phyloP scores from a whole-genome alignment of 2,329 filamentous ascomycete genomes.

The Sporothrix humicola region DNA sequence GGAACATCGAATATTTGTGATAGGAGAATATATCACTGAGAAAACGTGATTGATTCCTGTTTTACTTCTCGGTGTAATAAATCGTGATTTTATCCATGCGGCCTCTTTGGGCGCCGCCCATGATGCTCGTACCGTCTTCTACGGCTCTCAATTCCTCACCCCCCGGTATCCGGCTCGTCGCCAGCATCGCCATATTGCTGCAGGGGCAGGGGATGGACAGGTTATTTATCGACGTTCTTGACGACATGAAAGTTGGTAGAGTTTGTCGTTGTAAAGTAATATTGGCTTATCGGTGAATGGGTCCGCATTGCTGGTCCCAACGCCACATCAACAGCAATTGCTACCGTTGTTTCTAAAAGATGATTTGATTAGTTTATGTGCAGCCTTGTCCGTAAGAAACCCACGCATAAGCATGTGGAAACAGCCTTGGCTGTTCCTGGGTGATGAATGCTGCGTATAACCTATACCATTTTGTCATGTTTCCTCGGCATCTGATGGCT shows the following conservation, averaged over 20 bases:
- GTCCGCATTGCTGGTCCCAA: too few relatives aligned
- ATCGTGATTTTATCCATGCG: too few relatives aligned
- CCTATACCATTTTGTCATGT: too few relatives aligned
- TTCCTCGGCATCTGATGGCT: too few relatives aligned
- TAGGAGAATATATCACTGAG: background rate
- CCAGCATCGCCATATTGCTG: background rate
- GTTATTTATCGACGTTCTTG: too few relatives aligned
- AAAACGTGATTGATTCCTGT: background rate
- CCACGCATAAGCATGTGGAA: background rate
- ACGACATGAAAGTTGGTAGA: background rate
- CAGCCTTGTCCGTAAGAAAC: background rate
- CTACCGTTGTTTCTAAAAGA: too few relatives aligned
- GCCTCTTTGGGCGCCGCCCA: too few relatives aligned
- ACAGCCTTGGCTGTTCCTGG: background rate
- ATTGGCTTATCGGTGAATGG: background rate
- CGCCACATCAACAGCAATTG: too few relatives aligned
- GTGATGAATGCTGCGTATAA: too few relatives aligned
- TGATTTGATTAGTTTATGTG: background rate
- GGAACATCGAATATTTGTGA: background rate
- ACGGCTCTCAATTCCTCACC: too few relatives aligned
- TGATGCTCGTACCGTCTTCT: too few relatives aligned
- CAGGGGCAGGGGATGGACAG: constrained; percentile 3
- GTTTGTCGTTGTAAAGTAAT: background rate
- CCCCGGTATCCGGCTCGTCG: background rate
- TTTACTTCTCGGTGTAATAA: too few relatives aligned